These are phyloP conservation scores for Metschnikowia drakensbergensis DNA, from an alignment of 805 yeast species.

Conservation along the genomic window DNA sequence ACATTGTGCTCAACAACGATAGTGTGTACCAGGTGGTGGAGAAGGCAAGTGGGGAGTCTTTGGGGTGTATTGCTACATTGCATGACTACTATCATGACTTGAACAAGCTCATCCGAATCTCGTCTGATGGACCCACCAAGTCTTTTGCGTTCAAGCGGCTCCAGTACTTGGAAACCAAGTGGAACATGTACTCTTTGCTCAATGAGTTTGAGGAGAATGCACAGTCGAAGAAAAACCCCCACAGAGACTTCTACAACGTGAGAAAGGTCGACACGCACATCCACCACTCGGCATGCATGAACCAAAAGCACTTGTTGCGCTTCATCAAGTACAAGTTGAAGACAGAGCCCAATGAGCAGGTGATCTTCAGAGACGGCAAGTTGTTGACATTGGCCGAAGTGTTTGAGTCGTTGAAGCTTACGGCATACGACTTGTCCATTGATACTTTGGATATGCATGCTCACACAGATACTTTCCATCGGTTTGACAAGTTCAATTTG, in stretches of 20 bases:
- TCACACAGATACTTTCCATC: constrained; percentile 94
- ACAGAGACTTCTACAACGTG: constrained; percentile 94
- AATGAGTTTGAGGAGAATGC: constrained; percentile 92
- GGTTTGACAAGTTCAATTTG: constrained; percentile 95
- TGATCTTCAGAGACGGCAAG: constrained; percentile 89
- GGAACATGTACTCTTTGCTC: constrained; percentile 84
- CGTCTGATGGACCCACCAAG: constrained; percentile 94
- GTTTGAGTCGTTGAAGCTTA: constrained; percentile 81
- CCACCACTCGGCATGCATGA: constrained; percentile 99
- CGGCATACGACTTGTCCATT: constrained; percentile 92
- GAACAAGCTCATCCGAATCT: constrained; percentile 64
- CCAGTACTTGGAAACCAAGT: constrained; percentile 92
- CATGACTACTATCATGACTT: constrained; percentile 83
- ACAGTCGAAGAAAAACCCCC: constrained; percentile 89
- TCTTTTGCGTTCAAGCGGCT: constrained; percentile 92
- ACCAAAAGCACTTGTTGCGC: constrained; percentile 91
- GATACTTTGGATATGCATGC: constrained; percentile 99
- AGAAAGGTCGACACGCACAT: constrained; percentile 98
- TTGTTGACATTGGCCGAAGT: constrained; percentile 84
- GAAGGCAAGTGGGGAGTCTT: constrained; percentile 25
- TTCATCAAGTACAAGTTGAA: constrained; percentile 93
- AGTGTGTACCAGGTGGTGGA: constrained; percentile 68
- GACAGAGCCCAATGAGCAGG: constrained; percentile 81
- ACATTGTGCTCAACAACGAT: constrained; percentile 49
- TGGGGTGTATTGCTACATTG: constrained; percentile 72